Base-by-base conservation (phyloP, 129 eudicot genomes). In the Lactuca sativa region DNA sequence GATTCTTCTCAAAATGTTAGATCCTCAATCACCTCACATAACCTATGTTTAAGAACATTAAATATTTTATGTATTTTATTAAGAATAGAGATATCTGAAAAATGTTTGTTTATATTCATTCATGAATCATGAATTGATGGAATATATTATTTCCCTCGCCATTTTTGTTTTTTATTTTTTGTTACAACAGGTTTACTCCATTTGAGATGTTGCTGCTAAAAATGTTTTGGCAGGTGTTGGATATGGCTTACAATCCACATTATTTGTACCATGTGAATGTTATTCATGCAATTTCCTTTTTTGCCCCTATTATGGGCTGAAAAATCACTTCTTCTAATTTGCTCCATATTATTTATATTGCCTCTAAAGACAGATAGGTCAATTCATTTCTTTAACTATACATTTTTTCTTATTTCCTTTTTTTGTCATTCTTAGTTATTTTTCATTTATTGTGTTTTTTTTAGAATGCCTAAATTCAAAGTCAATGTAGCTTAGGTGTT, bases 1-100 rank as follows among this genome's bases (percentile, higher is more conserved):
- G 98, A 89, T 83, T 93, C 98, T 82, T 93, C 98, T 67, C 98
- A 89, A 80, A 97, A 93, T 82, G 98, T 93, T 52, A 86, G 98
- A 72, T 89, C 98, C 59, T 95, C 98, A 81, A 80, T 93, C 74
- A 97, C 98, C 34, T 93, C 98, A 17, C 76, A 93, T 93, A 97
- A 97, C 98, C 72, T 92, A 97, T 69, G 86, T 93, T 37, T 93
- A 56, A 97, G 95, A 72, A 93, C 87, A 87, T 97, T 90, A 81
- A 79, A 63, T 58, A 21, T 81, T 40, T 7, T 7, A 6, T 47
- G 2, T 18, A 52, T 53, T 3, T 64, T 25, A 25, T 25, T 38
- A 91, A 88, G 72, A 95, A 91, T 85, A 83, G 97, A 95, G 85
- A 72, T 40, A 25, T 25, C 30, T 25, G 30, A 15, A 6, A 5